These are phyloP conservation scores for Fusarium fracticaudum DNA, from an alignment of 2,329 filamentous ascomycete genomes.

Conservation along the genomic window DNA sequence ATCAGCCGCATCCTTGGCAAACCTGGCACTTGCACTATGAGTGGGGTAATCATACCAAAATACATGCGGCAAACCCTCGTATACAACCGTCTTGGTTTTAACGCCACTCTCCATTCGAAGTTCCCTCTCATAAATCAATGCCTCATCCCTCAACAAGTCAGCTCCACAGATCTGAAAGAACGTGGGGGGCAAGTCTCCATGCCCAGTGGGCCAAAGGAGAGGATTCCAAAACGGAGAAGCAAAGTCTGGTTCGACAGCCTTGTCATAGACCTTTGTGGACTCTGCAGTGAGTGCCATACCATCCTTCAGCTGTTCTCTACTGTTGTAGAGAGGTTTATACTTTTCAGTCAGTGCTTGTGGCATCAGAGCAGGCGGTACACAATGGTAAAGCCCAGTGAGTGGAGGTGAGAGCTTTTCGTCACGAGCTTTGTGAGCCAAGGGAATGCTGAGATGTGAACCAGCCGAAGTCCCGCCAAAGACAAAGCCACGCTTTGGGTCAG, in stretches of 20 bases:
- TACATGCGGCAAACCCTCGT: not conserved
- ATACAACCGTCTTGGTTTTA: not conserved
- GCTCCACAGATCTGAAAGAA: not conserved
- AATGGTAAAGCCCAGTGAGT: not conserved
- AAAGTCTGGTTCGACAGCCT: not conserved
- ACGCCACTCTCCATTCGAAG: accelerated
- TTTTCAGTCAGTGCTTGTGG: not conserved
- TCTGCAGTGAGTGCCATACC: not conserved
- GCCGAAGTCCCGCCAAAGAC: not conserved
- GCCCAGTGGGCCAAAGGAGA: not conserved
- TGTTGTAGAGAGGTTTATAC: not conserved
- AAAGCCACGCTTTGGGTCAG: not conserved
- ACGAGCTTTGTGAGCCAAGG: not conserved
- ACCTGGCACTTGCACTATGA: not conserved
- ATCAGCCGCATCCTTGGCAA: not conserved
- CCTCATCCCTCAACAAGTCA: not conserved
- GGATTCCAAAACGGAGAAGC: not conserved
- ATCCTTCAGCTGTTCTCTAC: not conserved
- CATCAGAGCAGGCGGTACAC: not conserved
- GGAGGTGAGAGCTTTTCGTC: not conserved
- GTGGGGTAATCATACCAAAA: not conserved
- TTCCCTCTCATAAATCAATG: not conserved
- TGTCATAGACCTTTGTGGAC: not conserved
- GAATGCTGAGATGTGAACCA: not conserved
- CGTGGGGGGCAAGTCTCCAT: not conserved